A percentile compares a stretch with the other conserved stretches of the same genome.
These are phyloP conservation scores for Metschnikowia lachancei DNA, from an alignment of 805 yeast species.

Conservation along the genomic window DNA sequence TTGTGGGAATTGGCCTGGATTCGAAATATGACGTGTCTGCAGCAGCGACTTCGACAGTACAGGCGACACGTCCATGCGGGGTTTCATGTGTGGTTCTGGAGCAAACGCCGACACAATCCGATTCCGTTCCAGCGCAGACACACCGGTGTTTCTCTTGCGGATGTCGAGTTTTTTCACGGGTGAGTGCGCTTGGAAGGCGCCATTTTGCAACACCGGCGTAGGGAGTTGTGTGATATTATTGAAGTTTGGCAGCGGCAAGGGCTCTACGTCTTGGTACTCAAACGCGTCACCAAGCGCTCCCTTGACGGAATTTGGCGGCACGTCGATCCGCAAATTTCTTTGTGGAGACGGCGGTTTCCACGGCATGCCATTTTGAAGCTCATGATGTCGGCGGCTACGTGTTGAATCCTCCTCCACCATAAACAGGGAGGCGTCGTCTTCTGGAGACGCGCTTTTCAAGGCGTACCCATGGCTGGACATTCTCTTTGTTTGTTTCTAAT, in stretches of 20 bases:
- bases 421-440: not conserved
- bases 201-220: conserved; percentile 36
- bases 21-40: conserved; percentile 14
- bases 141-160: conserved; percentile 8
- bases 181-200: conserved; percentile 6
- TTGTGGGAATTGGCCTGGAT: conserved; percentile 8
- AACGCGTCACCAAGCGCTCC: conserved; percentile 14
- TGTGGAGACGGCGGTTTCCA: not conserved
- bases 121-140: not conserved
- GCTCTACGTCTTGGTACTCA: conserved; percentile 4
- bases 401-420: not conserved
- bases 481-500: too few species aligned
- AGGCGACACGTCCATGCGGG: conserved; percentile 6
- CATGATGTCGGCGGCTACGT: too few species aligned
- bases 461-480: conserved; percentile 2
- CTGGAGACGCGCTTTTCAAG: conserved; percentile 3
- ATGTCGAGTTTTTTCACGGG: conserved; percentile 7
- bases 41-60: conserved; percentile 5
- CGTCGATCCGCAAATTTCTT: conserved; percentile 12
- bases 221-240: conserved; percentile 44
- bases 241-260: conserved; percentile 16
- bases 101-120: conserved; percentile 18
- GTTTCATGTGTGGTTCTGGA: conserved; percentile 6
- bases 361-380: not conserved
- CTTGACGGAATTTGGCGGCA: conserved; percentile 6